Evolutionary conservation across 2,329 filamentous ascomycete genomes (phyloP).

Genomic region (Fusarium beomiforme): DNA sequence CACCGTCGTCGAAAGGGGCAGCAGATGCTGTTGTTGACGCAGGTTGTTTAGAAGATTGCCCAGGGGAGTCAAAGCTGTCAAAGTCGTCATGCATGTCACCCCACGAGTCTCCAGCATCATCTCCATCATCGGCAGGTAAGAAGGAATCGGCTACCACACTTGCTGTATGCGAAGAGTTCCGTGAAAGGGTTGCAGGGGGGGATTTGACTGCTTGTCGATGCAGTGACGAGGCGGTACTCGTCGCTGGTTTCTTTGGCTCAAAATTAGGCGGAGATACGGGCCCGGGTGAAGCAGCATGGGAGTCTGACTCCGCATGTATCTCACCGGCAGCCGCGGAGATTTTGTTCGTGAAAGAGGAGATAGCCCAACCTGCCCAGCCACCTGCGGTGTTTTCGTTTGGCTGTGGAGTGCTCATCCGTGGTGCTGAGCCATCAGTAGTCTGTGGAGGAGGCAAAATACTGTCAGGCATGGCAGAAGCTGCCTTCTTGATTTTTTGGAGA

Average conservation of each 20-base stretch:
- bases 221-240: constrained; percentile 65
- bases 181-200: constrained; percentile 57
- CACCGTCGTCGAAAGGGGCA: constrained; percentile 80
- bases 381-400: constrained; percentile 59
- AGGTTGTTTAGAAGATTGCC: constrained; percentile 34
- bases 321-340: constrained; percentile 85
- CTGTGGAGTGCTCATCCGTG: constrained; percentile 84
- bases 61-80: constrained; percentile 53
- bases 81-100: constrained; percentile 70
- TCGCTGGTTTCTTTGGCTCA: constrained; percentile 50
- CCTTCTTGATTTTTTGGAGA: constrained; percentile 82
- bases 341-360: constrained; percentile 98
- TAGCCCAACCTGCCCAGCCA: constrained; percentile 95
- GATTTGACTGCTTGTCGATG: constrained; percentile 69
- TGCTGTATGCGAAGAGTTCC: constrained; percentile 58
- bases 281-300: constrained; percentile 54
- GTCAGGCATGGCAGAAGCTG: constrained; percentile 81
- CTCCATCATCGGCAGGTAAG: constrained; percentile 65
- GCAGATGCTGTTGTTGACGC: constrained; percentile 48
- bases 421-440: constrained; percentile 62
- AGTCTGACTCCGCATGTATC: constrained; percentile 71
- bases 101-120: constrained; percentile 80
- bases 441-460: constrained; percentile 75
- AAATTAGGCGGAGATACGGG: constrained; percentile 53
- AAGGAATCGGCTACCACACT: constrained; percentile 59